Conservation (phyloP, 2,329 filamentous ascomycete genomes). For the Ceratocystis ficicola region DNA sequence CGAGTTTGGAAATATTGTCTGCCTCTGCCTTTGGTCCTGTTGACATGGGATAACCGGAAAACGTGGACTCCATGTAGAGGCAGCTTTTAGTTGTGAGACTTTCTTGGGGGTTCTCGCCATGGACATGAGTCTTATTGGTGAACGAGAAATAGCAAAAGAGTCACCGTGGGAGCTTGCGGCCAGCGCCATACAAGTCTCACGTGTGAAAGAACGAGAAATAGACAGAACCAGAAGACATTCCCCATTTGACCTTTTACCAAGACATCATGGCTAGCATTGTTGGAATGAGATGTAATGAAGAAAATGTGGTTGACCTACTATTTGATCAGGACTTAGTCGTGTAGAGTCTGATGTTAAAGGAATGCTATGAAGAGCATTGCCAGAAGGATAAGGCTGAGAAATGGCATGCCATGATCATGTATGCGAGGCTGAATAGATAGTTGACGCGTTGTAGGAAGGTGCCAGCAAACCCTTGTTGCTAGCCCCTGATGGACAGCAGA, state of each 20-base stretch:
- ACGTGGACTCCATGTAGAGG: slow-evolving; percentile 19
- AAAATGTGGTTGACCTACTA: not conserved
- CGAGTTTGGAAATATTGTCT: not conserved
- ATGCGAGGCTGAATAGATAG: slow-evolving; percentile 2
- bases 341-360: not conserved
- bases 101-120: not conserved
- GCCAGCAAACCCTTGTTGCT: not conserved
- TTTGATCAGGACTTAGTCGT: not conserved
- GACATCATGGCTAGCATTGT: slow-evolving; percentile 13
- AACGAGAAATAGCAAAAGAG: not conserved
- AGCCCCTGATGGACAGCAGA: too few relatives aligned
- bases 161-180: not conserved
- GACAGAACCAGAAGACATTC: slow-evolving; percentile 12
- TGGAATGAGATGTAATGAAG: not conserved
- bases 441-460: slow-evolving; percentile 4
- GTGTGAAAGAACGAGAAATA: not conserved
- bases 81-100: not conserved
- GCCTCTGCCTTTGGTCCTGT: slow-evolving; percentile 20
- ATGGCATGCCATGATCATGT: not conserved
- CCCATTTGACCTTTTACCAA: slow-evolving; percentile 20
- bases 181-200: not conserved
- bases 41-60: slow-evolving; percentile 9
- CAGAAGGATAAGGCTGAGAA: not conserved
- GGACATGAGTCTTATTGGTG: not conserved
- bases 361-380: not conserved